Evolutionary conservation across 2,329 filamentous ascomycete genomes (phyloP).

Genomic region (Diaporthe amygdali): DNA sequence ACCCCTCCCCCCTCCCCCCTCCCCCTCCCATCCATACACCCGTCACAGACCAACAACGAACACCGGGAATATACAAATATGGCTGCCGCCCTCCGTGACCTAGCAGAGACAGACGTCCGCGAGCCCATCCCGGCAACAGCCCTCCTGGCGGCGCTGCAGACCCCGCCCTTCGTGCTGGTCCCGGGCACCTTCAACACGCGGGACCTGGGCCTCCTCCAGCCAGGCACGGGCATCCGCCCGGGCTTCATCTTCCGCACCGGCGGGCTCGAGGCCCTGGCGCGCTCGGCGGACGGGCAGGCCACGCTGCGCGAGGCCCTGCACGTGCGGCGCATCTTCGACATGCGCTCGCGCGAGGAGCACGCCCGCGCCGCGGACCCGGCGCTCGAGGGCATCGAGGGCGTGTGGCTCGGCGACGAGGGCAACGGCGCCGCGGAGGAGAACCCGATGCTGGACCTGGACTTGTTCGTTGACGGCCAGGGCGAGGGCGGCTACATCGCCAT

Average conservation of each 20-base stretch:
- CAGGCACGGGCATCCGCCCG: constrained; percentile 41
- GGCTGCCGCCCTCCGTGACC: constrained; percentile 38
- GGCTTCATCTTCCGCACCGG: constrained; percentile 54
- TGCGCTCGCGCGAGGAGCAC: constrained; percentile 53
- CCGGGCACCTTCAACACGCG: constrained; percentile 57
- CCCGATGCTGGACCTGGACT: constrained; percentile 40
- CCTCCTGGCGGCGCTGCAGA: constrained; percentile 42
- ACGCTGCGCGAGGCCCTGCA: constrained; percentile 43
- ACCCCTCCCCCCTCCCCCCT: background rate
- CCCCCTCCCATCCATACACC: background rate
- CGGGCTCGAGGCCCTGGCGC: constrained; percentile 40
- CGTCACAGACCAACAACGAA: background rate
- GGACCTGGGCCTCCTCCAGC: constrained; percentile 49
- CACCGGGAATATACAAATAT: background rate
- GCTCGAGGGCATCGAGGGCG: constrained; percentile 49
- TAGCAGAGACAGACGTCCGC: constrained; percentile 48
- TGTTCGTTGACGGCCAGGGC: constrained; percentile 52
- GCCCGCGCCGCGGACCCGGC: constrained; percentile 46
- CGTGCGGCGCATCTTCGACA: constrained; percentile 55
- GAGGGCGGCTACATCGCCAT: constrained; percentile 49
- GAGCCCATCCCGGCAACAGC: constrained; percentile 42
- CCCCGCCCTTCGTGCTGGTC: constrained; percentile 52
- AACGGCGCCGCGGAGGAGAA: constrained; percentile 36
- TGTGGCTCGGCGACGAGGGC: constrained; percentile 45
- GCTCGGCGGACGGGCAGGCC: constrained; percentile 39